Conservation (phyloP, 2,329 filamentous ascomycete species). For the Botrytis fragariae region DNA sequence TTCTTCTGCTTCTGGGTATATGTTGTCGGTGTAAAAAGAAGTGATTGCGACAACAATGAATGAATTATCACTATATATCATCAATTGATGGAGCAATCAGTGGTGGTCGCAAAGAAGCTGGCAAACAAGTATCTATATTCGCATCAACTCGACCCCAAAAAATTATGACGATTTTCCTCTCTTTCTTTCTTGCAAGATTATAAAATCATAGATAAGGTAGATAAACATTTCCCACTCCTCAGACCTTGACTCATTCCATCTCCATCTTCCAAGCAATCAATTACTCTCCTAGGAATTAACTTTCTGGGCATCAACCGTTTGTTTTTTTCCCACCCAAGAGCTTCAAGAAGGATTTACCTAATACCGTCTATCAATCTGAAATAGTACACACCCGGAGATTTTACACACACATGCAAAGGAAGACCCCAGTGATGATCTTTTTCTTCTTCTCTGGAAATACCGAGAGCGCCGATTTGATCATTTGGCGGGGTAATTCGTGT, state of each 20-base stretch:
- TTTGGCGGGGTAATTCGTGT: conserved; percentile 7
- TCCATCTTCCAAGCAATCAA: conserved; percentile 1
- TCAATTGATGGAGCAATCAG: not conserved
- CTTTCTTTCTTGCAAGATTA: not conserved
- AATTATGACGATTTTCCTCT: not conserved
- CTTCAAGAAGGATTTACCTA: not conserved
- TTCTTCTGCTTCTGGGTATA: not conserved
- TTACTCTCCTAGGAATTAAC: not conserved
- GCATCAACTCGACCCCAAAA: not conserved
- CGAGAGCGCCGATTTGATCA: not conserved
- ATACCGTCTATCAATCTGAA: not conserved
- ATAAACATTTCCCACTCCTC: not conserved
- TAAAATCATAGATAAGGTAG: not conserved
- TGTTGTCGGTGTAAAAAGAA: not conserved
- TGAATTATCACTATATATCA: not conserved
- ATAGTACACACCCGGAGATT: not conserved
- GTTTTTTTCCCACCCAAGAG: not conserved
- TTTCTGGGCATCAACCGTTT: not conserved
- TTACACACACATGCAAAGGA: not conserved
- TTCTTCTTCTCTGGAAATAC: not conserved
- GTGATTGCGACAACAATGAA: not conserved
- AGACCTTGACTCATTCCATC: not conserved
- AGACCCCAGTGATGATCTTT: not conserved
- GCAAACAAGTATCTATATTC: not conserved
- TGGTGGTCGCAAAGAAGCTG: not conserved